These are phyloP conservation scores for Aspergillus cejpii DNA, from an alignment of 2,329 filamentous ascomycete species.

Conservation along the genomic window DNA sequence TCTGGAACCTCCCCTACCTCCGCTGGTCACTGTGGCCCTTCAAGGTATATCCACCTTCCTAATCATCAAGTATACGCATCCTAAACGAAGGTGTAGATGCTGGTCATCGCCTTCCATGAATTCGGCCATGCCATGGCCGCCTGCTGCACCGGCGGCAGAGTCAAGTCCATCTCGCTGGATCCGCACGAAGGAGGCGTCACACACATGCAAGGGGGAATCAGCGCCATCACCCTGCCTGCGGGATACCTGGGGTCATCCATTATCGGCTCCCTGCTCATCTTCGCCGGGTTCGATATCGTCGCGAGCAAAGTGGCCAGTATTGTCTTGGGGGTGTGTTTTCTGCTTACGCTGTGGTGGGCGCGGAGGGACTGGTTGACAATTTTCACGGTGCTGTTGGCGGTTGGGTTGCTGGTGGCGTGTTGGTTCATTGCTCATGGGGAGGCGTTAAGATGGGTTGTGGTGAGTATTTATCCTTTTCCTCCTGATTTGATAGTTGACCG, in stretches of 20 bases:
- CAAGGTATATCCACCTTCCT: conserved; percentile 50
- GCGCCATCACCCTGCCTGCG: conserved; percentile 65
- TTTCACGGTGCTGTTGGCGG: conserved; percentile 60
- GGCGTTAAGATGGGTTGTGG: conserved; percentile 64
- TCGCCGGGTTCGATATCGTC: conserved; percentile 75
- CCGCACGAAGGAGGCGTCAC: conserved; percentile 72
- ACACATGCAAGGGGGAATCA: conserved; percentile 66
- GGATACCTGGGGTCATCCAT: conserved; percentile 72
- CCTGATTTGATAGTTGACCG: conserved; percentile 2
- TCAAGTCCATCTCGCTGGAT: conserved; percentile 68
- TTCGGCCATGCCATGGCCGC: conserved; percentile 68
- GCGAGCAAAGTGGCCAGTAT: conserved; percentile 73
- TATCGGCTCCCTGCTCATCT: conserved; percentile 69
- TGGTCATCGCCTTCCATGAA: conserved; percentile 77
- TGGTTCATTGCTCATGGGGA: conserved; percentile 77
- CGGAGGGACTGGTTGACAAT: conserved; percentile 72
- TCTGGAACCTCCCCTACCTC: conserved; percentile 77
- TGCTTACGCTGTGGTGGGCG: conserved; percentile 77
- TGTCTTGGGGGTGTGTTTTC: conserved; percentile 64
- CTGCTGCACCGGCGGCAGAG: conserved; percentile 63
- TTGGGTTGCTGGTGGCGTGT: conserved; percentile 63
- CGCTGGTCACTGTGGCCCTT: conserved; percentile 71
- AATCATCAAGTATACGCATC: neutral
- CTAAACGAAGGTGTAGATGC: conserved; percentile 51
- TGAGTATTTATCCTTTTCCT: conserved; percentile 30